These are phyloP conservation scores for Dicorynia guianensis DNA, from an alignment of 306 rosid genomes.

Conservation along the genomic window DNA sequence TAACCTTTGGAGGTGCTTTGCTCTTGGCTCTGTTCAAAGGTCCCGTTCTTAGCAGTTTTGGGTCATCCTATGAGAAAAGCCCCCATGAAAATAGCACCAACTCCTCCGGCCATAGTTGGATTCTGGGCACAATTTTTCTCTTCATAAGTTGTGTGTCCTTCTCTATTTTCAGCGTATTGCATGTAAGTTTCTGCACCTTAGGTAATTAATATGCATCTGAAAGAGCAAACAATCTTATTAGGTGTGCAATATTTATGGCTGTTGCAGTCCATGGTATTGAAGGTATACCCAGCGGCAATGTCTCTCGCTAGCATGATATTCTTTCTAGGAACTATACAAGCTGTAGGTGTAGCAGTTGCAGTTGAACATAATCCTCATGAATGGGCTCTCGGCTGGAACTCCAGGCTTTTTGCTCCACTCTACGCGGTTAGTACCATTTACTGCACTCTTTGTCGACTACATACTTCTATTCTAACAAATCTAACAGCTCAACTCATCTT, in stretches of 20 bases:
- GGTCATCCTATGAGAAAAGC: neutral
- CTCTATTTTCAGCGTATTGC: slow-evolving; percentile 56
- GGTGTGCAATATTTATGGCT: neutral
- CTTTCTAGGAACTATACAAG: slow-evolving; percentile 50
- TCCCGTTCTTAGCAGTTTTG: slow-evolving; percentile 40
- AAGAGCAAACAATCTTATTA: too few relatives aligned
- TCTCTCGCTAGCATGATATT: slow-evolving; percentile 54
- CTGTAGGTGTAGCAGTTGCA: slow-evolving; percentile 42
- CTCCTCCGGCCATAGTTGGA: slow-evolving; percentile 36
- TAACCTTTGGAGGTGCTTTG: slow-evolving; percentile 62
- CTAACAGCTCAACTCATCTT: too few relatives aligned
- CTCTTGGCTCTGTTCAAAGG: slow-evolving; percentile 63
- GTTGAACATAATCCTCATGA: slow-evolving; percentile 45
- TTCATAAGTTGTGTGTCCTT: slow-evolving; percentile 53
- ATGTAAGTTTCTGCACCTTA: neutral
- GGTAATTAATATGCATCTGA: too few relatives aligned
- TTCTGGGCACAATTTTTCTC: slow-evolving; percentile 50
- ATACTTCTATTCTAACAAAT: too few relatives aligned
- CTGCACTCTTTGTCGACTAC: too few relatives aligned
- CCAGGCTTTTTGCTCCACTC: slow-evolving; percentile 53
- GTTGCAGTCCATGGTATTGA: slow-evolving; percentile 51
- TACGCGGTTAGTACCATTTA: slow-evolving; percentile 51
- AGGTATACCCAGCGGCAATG: slow-evolving; percentile 49
- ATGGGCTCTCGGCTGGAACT: slow-evolving; percentile 45
- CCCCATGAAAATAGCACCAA: neutral